Evolutionary conservation across 371 early-diverging fungal genomes (phyloP).

Genomic region (Nosema granulosis): DNA sequence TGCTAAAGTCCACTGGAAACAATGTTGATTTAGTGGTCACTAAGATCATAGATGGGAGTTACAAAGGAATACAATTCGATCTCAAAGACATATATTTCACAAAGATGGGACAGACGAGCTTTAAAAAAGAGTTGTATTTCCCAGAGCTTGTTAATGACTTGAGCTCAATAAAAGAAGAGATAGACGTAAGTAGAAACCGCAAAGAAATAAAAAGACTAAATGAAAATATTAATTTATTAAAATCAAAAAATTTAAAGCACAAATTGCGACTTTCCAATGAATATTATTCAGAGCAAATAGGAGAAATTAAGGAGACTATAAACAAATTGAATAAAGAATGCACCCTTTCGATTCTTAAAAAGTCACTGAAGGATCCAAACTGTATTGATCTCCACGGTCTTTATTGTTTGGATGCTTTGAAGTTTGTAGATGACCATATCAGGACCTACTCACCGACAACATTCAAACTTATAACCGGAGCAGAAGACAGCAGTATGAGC

Average conservation of each 20-base stretch:
- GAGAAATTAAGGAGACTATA: neutral
- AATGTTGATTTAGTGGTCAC: slow-evolving; percentile 15
- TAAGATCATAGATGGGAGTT: slow-evolving; percentile 18
- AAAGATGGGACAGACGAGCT: neutral
- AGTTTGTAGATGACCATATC: slow-evolving; percentile 33
- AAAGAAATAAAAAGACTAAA: neutral
- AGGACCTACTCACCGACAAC: neutral
- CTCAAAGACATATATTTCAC: neutral
- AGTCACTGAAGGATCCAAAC: slow-evolving; percentile 1
- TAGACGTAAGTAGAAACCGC: neutral
- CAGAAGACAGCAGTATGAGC: neutral
- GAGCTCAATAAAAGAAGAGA: neutral
- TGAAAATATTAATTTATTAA: neutral
- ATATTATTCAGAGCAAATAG: slow-evolving; percentile 9
- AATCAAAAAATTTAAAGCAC: neutral
- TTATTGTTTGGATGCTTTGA: slow-evolving; percentile 16
- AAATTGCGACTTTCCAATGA: neutral
- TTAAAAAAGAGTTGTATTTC: slow-evolving; percentile 10
- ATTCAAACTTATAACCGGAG: slow-evolving; percentile 24
- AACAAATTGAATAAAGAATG: slow-evolving; percentile 8
- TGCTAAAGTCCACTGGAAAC: neutral
- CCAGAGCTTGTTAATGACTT: slow-evolving; percentile 20
- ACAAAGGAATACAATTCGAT: slow-evolving; percentile 15
- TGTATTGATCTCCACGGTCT: slow-evolving; percentile 23
- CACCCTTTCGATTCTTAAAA: slow-evolving; percentile 14